Percentiles rank a stretch among this genome's conserved stretches.
phyloP scores from a whole-genome alignment of 2,329 filamentous ascomycete species.

The Hypoxylon sp. region DNA sequence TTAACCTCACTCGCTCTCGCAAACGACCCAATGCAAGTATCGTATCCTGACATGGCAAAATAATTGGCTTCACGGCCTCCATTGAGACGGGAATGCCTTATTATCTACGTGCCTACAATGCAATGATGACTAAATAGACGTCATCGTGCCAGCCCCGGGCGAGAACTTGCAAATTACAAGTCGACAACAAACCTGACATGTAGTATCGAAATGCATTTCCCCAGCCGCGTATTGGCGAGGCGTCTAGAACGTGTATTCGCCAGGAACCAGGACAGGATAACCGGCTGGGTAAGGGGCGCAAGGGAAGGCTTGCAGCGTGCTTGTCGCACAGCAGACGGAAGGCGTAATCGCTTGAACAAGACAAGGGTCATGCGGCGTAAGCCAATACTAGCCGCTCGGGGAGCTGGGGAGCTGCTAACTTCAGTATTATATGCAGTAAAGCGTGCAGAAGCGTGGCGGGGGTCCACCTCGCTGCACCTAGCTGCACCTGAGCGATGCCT shows the following conservation, averaged over 20 bases:
- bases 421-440: constrained; percentile 25
- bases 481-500: background rate
- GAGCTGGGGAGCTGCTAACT: constrained; percentile 1
- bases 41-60: background rate
- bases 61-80: background rate
- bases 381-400: constrained; percentile 1
- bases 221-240: constrained; percentile 3
- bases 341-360: constrained; percentile 5
- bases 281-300: constrained; percentile 26
- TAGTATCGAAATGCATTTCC: constrained; percentile 7
- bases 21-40: background rate
- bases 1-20: background rate
- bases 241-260: constrained; percentile 25
- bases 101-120: constrained; percentile 15
- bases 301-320: constrained; percentile 25
- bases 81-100: constrained; percentile 5
- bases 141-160: constrained; percentile 7
- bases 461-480: background rate
- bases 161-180: background rate
- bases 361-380: constrained; percentile 23
- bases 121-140: constrained; percentile 18
- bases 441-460: constrained; percentile 23
- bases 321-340: constrained; percentile 29
- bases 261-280: constrained; percentile 31
- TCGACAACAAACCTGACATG: background rate